Base-by-base conservation (phyloP, 129 eudicot genomes). In the Kitagawia praeruptora region DNA sequence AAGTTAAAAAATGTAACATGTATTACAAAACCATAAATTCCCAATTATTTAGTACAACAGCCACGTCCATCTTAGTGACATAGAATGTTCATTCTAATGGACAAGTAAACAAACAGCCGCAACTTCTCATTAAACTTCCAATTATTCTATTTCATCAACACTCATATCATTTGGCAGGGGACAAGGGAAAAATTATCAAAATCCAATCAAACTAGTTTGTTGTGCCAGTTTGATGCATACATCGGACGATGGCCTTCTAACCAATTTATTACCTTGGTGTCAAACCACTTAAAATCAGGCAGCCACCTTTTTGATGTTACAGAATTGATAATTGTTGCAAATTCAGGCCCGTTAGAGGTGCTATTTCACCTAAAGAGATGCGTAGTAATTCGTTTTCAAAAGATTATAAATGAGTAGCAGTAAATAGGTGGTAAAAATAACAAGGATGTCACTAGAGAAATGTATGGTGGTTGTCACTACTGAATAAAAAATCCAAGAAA, bases 301-400 rank as follows among this genome's bases (percentile, higher is more conserved):
- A 80, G 96, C 91, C 83, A 94, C 97, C 87, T 92, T 87, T 94
- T 94, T 48, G 98, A 85, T 61, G 96, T 89, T 69, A 87, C 98
- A 6, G 98, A 90, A 76, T 94, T 94, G 31, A 94, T 84, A 78
- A 92, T 94, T 63, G 92, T 90, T 51, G 98, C 98, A 80, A 94
- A 94, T 82, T 94, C 98, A 75, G 92, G 88, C 39, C 27, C n/a
- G 31, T 58, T 2, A 23, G 31, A 58, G 67, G 67, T 58, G 67
- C 67, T 58, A n/a, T n/a, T 61, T 61, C 4, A 25, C 69, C 69
- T 5, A 25, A 25, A 37, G 69, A 61, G 69, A 61, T 0, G 69
- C 25, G 34, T 61, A 61, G 31, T 61, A 9, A 61, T 13, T 9
- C 10, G 10, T 61, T 56, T 63, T 56, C 12, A 25, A 6, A 10